Conservation (phyloP, 352 stramenopile genomes). For the Phytophthora fragariaefolia region DNA sequence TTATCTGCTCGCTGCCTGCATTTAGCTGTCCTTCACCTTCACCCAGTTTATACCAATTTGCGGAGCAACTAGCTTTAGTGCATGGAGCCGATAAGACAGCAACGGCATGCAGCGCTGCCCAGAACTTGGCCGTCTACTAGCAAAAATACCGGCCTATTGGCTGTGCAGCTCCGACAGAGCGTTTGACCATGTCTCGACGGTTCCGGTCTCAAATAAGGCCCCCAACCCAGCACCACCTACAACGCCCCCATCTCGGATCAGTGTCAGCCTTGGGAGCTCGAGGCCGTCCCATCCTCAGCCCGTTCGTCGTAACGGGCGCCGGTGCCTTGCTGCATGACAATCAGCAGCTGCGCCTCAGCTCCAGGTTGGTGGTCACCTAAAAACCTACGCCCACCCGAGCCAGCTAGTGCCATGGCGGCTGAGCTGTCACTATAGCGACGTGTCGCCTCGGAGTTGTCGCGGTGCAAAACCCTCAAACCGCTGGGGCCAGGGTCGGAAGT, state of each 20-base stretch:
- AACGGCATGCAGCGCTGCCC: conserved; percentile 21
- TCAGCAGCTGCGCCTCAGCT: not conserved
- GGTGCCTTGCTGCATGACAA: conserved; percentile 12
- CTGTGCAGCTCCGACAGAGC: conserved; percentile 6
- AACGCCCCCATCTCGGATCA: conserved; percentile 3
- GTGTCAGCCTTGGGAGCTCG: not conserved
- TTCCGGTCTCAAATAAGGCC: conserved; percentile 29
- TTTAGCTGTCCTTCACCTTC: conserved; percentile 19
- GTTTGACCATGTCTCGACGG: conserved; percentile 27
- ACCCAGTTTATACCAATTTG: conserved; percentile 7
- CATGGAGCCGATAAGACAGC: conserved; percentile 19
- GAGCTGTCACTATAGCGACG: no score
- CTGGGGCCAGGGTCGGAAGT: conserved; percentile 8
- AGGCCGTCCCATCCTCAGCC: conserved; percentile 8
- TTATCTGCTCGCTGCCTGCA: conserved; percentile 22
- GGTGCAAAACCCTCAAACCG: conserved; percentile 21
- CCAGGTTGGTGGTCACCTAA: no score
- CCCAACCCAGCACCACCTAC: conserved; percentile 16
- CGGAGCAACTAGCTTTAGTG: not conserved
- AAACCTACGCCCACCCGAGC: no score
- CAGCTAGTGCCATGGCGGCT: no score
- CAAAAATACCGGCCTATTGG: conserved; percentile 40
- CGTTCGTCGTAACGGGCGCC: conserved; percentile 2
- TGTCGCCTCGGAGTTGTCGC: not conserved
- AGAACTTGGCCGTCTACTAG: conserved; percentile 5